Base-by-base conservation (phyloP, 139 green algal species). In the Eudorina sp. region DNA sequence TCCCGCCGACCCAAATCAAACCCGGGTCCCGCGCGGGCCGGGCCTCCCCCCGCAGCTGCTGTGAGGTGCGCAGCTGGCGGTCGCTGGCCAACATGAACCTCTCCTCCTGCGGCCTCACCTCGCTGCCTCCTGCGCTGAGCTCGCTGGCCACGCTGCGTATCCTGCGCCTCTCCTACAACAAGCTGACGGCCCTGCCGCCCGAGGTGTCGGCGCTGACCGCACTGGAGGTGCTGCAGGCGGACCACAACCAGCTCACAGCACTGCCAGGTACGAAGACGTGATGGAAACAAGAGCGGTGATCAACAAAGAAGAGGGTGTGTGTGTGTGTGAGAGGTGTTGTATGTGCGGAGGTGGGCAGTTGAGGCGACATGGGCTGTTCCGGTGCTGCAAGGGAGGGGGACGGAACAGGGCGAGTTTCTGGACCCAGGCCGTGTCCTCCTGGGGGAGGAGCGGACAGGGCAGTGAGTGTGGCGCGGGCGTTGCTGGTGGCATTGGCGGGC, bases 161-260 rank as follows among this genome's bases (percentile, higher is more conserved):
- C 41, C 90, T 96, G 77, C 77, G 90, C 29, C 53, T 95, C 36
- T 91, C 79, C 36, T 55, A 94, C 90, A 96, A 96, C 88, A 89
- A 88, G 51, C 86, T 96, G 27, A 86, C 88, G 0, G 62, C 68
- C 7, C 73, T 96, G 88, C 92, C 93, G 31, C 25, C 66, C 7
- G 88, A 91, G 78, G n/a, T 93, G 38, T 48, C 53, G 40, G 25
- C 76, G 38, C 88, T 94, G 62, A 53, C 79, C 1, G 89, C 89
- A 8, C 86, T 96, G 74, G 88, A 93, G 90, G 88, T 95, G 41
- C 87, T 95, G 34, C 78, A 90, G 4, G 94, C 93, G 0, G 95
- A 99, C 90, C 90, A 97, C 89, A 99, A 99, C 93, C 78, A 94
- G 75, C 88, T 99, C 36, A 86, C 90, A 21, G 85, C 92, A 9